These are phyloP conservation scores for Neurospora sp. DNA, from an alignment of 495 filamentous ascomycete species.

Conservation along the genomic window DNA sequence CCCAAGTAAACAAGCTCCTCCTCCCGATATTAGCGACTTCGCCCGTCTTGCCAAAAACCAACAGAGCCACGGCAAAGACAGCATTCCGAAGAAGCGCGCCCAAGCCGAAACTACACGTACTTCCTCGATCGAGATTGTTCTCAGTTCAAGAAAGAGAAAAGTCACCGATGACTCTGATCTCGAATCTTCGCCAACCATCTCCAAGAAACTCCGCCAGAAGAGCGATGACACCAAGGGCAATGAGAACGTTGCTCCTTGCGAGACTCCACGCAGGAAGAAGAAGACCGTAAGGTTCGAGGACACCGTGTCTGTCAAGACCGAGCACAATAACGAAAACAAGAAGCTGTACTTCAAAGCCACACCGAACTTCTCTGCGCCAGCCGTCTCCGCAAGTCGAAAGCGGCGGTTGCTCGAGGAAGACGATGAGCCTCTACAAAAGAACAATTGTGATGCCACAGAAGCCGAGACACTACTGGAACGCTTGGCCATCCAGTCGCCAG, in stretches of 20 bases:
- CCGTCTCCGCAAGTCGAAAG: constrained; percentile 11
- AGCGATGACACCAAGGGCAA: neutral
- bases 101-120: constrained; percentile 9
- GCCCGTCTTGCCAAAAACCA: constrained; percentile 31
- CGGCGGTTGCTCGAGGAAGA: constrained; percentile 9
- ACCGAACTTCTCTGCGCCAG: neutral
- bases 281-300: constrained; percentile 22
- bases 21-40: constrained; percentile 25
- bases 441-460: constrained; percentile 3
- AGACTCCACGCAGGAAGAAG: constrained; percentile 9
- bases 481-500: constrained; percentile 28
- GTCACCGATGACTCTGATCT: constrained; percentile 13
- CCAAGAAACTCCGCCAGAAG: constrained; percentile 19
- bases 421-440: constrained; percentile 3
- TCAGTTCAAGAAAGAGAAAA: constrained; percentile 22
- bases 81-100: constrained; percentile 5
- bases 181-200: constrained; percentile 1
- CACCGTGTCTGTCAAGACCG: constrained; percentile 2
- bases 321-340: neutral
- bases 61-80: constrained; percentile 21
- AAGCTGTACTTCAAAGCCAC: neutral
- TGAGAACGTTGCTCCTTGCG: constrained; percentile 1
- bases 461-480: constrained; percentile 29
- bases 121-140: constrained; percentile 23
- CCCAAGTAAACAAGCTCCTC: constrained; percentile 7